Evolutionary conservation across 169 alveolate species (phyloP).

Genomic region (Plasmodium knowlesi): DNA sequence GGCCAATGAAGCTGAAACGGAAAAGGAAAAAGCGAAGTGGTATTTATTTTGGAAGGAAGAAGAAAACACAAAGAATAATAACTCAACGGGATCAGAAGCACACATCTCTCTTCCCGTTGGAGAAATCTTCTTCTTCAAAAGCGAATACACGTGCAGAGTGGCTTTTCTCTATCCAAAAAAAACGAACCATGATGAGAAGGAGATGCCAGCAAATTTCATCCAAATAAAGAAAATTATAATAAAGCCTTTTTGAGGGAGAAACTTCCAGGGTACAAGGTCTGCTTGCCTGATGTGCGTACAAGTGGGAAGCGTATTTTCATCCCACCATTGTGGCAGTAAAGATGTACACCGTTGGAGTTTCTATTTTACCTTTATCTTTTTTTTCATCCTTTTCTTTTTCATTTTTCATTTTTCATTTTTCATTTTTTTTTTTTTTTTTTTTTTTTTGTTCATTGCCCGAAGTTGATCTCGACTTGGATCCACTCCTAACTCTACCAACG

Average conservation of each 20-base stretch:
- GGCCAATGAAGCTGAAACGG: neutral
- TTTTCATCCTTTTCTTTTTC: neutral
- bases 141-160: constrained; percentile 37
- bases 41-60: constrained; percentile 66
- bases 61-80: neutral
- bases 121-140: constrained; percentile 54
- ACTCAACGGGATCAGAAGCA: neutral
- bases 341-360: neutral
- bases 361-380: neutral
- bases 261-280: neutral
- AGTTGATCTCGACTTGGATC: neutral
- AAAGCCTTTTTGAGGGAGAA: constrained; percentile 16
- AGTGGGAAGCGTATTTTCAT: neutral
- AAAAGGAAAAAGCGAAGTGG: constrained; percentile 30
- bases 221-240: constrained; percentile 53
- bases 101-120: constrained; percentile 36
- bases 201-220: constrained; percentile 44
- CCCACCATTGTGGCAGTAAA: neutral
- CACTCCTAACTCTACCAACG: neutral
- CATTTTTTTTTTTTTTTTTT: neutral
- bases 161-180: constrained; percentile 38
- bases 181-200: neutral
- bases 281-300: neutral
- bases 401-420: neutral
- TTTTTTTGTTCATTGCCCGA: neutral